phyloP scores from a whole-genome alignment of 345 rosid species.

The Erysimum cheiranthoides region DNA sequence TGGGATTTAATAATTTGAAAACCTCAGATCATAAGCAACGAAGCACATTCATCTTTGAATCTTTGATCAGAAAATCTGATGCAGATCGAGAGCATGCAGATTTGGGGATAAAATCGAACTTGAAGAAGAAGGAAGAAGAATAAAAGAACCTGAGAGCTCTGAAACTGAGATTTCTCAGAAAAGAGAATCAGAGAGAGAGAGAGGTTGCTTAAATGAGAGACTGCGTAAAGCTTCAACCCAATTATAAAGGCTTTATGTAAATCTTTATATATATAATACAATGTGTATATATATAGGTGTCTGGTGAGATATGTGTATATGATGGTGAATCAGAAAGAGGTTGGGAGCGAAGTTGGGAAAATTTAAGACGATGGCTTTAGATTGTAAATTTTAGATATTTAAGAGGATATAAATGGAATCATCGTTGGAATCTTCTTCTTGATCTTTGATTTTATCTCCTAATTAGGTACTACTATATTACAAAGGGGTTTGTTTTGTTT shows the following conservation, averaged over 20 bases:
- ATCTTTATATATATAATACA: slow-evolving; percentile 5
- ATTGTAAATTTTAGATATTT: slow-evolving; percentile 25
- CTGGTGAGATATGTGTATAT: slow-evolving; percentile 19
- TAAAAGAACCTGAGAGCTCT: slow-evolving; percentile 53
- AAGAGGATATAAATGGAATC: slow-evolving; percentile 11
- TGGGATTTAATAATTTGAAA: neutral
- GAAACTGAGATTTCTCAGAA: slow-evolving; percentile 52
- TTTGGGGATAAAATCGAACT: slow-evolving; percentile 30
- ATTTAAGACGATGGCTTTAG: slow-evolving; percentile 41
- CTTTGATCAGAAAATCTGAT: no score
- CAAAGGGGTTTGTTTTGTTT: neutral
- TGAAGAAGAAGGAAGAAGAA: slow-evolving; percentile 38
- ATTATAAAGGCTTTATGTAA: slow-evolving; percentile 45
- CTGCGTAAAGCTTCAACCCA: slow-evolving; percentile 46
- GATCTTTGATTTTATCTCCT: slow-evolving; percentile 4
- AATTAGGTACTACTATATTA: neutral
- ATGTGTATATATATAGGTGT: slow-evolving; percentile 9
- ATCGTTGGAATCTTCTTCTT: neutral
- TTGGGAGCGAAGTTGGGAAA: slow-evolving; percentile 44
- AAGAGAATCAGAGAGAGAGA: slow-evolving; percentile 42
- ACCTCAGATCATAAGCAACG: slow-evolving; percentile 42
- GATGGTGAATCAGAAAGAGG: slow-evolving; percentile 42
- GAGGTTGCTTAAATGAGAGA: slow-evolving; percentile 48
- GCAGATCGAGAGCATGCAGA: slow-evolving; percentile 43
- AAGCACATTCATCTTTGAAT: slow-evolving; percentile 14